These are phyloP conservation scores for Thraustotheca clavata DNA, from an alignment of 352 stramenopile genomes.

Conservation along the genomic window DNA sequence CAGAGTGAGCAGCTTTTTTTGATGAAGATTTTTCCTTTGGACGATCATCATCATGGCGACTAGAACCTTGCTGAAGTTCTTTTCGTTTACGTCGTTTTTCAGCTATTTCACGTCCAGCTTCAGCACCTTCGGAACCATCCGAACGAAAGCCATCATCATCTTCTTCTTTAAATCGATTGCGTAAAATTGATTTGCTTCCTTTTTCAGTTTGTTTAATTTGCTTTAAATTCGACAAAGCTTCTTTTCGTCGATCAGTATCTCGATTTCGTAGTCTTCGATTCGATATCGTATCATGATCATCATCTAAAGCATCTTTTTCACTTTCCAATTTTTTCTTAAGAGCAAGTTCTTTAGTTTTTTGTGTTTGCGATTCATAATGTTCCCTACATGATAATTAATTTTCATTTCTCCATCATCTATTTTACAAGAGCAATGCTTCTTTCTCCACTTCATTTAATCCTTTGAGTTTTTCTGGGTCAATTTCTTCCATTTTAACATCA, in stretches of 20 bases:
- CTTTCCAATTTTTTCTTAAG: conserved; percentile 67
- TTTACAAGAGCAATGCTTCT: conserved; percentile 65
- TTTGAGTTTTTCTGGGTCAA: conserved; percentile 26
- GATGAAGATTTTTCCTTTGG: conserved; percentile 21
- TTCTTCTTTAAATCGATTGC: conserved; percentile 55
- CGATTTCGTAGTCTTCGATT: conserved; percentile 39
- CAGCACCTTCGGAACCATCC: conserved; percentile 21
- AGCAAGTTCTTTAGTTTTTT: conserved; percentile 73
- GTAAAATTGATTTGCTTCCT: conserved; percentile 66
- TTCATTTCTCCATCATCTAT: neutral
- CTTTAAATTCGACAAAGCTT: conserved; percentile 69
- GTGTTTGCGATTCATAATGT: conserved; percentile 77
- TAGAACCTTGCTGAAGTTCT: conserved; percentile 52
- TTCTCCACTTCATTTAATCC: conserved; percentile 82
- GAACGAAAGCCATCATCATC: conserved; percentile 13
- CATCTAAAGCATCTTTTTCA: conserved; percentile 38
- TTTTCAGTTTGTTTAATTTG: conserved; percentile 55
- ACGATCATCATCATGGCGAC: conserved; percentile 28
- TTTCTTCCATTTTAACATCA: conserved; percentile 27
- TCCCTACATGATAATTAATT: conserved; percentile 29
- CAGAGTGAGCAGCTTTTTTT: neutral
- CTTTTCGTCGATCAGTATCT: conserved; percentile 68
- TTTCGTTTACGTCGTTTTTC: conserved; percentile 68
- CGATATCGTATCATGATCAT: conserved; percentile 32
- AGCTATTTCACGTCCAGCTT: conserved; percentile 42